A percentile compares a stretch with the other conserved stretches of the same genome.
These are phyloP conservation scores for Polyporus arcularius DNA, from an alignment of 768 basidiomycete species.

Conservation along the genomic window DNA sequence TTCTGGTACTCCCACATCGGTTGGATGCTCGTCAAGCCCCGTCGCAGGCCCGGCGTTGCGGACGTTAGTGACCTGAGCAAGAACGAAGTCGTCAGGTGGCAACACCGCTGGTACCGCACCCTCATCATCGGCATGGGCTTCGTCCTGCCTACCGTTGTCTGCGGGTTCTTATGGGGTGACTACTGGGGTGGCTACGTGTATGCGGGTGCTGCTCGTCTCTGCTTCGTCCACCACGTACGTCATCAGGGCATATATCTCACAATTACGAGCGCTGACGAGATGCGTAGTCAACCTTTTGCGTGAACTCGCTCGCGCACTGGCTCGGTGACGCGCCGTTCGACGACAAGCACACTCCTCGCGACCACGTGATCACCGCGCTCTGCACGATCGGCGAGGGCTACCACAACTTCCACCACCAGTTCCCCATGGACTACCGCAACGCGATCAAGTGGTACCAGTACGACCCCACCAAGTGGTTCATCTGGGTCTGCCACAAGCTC, in stretches of 20 bases:
- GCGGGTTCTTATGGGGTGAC: slow-evolving; percentile 85
- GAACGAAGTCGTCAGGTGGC: slow-evolving; percentile 82
- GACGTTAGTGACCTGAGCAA: slow-evolving; percentile 86
- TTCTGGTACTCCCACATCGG: slow-evolving; percentile 86
- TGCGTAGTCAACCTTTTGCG: slow-evolving; percentile 86
- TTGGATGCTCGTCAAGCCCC: slow-evolving; percentile 93
- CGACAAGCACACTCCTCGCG: slow-evolving; percentile 91
- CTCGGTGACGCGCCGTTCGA: slow-evolving; percentile 92
- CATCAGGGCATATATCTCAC: background rate
- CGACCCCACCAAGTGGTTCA: slow-evolving; percentile 94
- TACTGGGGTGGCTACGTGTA: slow-evolving; percentile 85
- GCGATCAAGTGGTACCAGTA: slow-evolving; percentile 95
- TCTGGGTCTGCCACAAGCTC: slow-evolving; percentile 56
- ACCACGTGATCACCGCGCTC: slow-evolving; percentile 87
- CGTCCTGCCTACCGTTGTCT: slow-evolving; percentile 72
- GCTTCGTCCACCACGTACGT: slow-evolving; percentile 83
- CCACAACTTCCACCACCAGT: slow-evolving; percentile 98
- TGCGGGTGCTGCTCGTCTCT: slow-evolving; percentile 74
- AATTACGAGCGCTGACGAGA: background rate
- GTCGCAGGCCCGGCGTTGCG: slow-evolving; percentile 85
- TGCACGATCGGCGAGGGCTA: slow-evolving; percentile 95
- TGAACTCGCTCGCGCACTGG: slow-evolving; percentile 97
- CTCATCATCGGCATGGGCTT: slow-evolving; percentile 74
- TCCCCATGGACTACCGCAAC: slow-evolving; percentile 97
- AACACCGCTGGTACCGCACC: slow-evolving; percentile 76